These are phyloP conservation scores for Penicillium expansum DNA, from an alignment of 2,329 filamentous ascomycete species.

Conservation along the genomic window DNA sequence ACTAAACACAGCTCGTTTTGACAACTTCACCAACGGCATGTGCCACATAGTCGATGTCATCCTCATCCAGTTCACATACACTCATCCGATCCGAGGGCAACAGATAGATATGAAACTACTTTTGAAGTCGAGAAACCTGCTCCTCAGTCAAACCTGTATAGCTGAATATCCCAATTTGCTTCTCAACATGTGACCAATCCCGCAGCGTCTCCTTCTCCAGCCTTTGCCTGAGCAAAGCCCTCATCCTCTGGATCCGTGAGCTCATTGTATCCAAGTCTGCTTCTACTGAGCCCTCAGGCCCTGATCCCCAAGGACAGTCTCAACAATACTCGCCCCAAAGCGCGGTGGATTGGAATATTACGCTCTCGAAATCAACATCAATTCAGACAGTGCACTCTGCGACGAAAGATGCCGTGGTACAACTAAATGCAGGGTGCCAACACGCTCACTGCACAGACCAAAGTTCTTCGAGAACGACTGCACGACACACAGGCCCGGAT, in stretches of 20 bases:
- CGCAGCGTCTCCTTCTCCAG: neutral
- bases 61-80: neutral
- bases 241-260: neutral
- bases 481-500: slow-evolving; percentile 38
- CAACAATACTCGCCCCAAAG: neutral
- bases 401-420: neutral
- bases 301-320: neutral
- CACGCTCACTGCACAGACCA: neutral
- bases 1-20: neutral
- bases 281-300: neutral
- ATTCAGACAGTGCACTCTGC: neutral
- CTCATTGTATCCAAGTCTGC: neutral
- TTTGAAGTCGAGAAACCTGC: neutral
- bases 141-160: neutral
- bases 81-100: neutral
- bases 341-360: neutral
- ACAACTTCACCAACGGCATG: neutral
- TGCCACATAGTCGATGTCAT: neutral
- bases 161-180: neutral
- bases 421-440: neutral
- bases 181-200: neutral
- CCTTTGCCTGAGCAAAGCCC: neutral
- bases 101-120: neutral
- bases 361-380: neutral
- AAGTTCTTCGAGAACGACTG: neutral